Percentiles rank a stretch among this genome's conserved stretches.
These are phyloP conservation scores for Arbutus unedo DNA, from an alignment of 148 eudicot genomes.

Conservation along the genomic window DNA sequence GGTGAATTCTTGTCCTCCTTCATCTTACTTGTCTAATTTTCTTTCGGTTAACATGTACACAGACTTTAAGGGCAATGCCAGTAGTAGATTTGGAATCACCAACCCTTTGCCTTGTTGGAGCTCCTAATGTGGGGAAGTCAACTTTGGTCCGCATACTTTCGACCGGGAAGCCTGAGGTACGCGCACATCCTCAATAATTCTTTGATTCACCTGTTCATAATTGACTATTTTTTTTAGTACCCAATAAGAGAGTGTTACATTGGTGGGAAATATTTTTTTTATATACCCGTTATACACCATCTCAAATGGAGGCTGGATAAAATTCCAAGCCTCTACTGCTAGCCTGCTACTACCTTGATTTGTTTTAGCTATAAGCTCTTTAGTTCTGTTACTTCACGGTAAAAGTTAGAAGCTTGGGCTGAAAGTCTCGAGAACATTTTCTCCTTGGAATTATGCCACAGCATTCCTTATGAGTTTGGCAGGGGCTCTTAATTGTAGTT, in stretches of 20 bases:
- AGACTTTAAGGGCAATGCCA: constrained; percentile 97
- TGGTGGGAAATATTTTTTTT: neutral
- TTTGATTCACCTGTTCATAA: neutral
- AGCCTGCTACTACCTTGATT: neutral
- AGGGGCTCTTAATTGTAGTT: neutral
- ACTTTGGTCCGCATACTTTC: constrained; percentile 94
- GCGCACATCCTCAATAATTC: constrained; percentile 7
- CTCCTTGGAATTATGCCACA: neutral
- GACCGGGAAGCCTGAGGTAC: constrained; percentile 97
- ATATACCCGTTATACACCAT: constrained; percentile 1
- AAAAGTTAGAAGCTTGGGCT: neutral
- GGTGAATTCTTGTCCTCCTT: neutral
- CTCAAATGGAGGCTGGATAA: neutral
- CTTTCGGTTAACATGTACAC: constrained; percentile 19
- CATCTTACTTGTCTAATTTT: neutral
- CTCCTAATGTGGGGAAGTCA: constrained; percentile 98
- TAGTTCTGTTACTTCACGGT: neutral
- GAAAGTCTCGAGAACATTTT: constrained; percentile 2
- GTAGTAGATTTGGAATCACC: constrained; percentile 91
- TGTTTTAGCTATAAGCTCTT: neutral
- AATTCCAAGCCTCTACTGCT: constrained; percentile 2
- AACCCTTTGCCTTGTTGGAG: constrained; percentile 96
- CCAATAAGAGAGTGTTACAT: neutral
- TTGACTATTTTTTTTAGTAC: neutral
- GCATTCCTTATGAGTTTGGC: neutral